Evolutionary conservation across 2,329 filamentous ascomycete genomes (phyloP), one percentile per base, ranked within the genome.

Genomic region (Xylariaceae sp.): DNA sequence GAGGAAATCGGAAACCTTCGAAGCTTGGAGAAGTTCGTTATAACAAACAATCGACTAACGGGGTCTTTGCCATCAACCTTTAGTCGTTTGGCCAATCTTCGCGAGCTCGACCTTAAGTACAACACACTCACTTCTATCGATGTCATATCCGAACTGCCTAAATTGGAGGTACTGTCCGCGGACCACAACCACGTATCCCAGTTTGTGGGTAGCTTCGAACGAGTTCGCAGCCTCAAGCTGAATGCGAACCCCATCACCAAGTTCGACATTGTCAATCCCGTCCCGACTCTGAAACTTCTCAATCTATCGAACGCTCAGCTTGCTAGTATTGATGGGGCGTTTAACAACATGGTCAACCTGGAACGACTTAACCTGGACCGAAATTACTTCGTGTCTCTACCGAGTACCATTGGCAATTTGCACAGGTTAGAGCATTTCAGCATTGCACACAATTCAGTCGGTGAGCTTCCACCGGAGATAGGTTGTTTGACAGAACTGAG

Each of bases 181-280:
- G 92, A 95, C 45, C 92, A 99, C 76, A 99, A 99, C 70, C 82
- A 83, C 47, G 88, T 99, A 47, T 95, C 91, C 0, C 87, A 88
- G 47, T 97, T 97, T 66, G 85, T 88, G 59, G 91, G 91, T 41
- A 84, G 84, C n/a, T 99, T 99, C 66, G 80, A 88, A 45, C 87
- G 86, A 61, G 81, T 99, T 27, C 85, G 91, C 54, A 86, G 88
- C 40, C 76, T 99, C 53, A 89, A 92, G 66, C 77, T 99, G 59
- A 96, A 99, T 69, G 91, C 94, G 58, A 97, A 96, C 67, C 94
- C 94, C 0, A 84, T 99, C 59, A 97, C 94, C 12, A 89, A 91
- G 59, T 99, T 99, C 62, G 89, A 95, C 63, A 82, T 99, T 42
- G 83, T 81, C 47, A 78, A 81, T 35, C 80, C 87, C 2, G 84